Evolutionary conservation across 495 filamentous ascomycete genomes (phyloP).

Genomic region (Aspergillus biplanus): DNA sequence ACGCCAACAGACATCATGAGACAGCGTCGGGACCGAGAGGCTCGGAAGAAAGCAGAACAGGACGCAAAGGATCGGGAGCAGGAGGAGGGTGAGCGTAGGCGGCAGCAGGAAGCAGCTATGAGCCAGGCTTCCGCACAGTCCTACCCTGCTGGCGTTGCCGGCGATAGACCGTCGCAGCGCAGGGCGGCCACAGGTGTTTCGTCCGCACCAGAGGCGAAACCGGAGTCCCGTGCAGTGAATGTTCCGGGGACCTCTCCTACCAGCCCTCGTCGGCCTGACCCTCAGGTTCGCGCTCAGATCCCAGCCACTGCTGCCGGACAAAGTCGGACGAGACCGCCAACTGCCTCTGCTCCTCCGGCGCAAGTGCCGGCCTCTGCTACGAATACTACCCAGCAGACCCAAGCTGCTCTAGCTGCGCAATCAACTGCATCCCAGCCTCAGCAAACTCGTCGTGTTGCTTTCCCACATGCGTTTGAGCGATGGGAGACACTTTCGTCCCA

Average conservation of each 20-base stretch:
- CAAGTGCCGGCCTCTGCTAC: constrained; percentile 21
- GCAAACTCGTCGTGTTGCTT: constrained; percentile 53
- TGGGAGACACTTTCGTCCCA: constrained; percentile 97
- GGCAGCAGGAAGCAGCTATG: constrained; percentile 57
- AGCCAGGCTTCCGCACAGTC: constrained; percentile 33
- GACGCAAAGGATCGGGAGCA: constrained; percentile 50
- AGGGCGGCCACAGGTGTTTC: constrained; percentile 36
- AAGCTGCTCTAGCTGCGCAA: constrained; percentile 15
- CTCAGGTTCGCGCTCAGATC: constrained; percentile 18
- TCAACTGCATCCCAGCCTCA: constrained; percentile 18
- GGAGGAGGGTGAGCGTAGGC: constrained; percentile 56
- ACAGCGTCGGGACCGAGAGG: constrained; percentile 69
- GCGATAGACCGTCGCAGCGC: constrained; percentile 49
- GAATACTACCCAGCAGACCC: constrained; percentile 28
- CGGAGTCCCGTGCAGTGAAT: constrained; percentile 20
- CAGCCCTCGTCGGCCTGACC: constrained; percentile 19
- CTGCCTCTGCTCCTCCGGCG: constrained; percentile 18
- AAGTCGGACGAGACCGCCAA: constrained; percentile 17
- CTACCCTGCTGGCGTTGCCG: constrained; percentile 63
- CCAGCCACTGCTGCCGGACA: constrained; percentile 22
- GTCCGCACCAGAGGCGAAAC: constrained; percentile 31
- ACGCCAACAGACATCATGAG: constrained; percentile 78
- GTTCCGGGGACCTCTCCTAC: constrained; percentile 18
- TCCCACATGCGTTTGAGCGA: constrained; percentile 96
- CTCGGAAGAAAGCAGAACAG: constrained; percentile 63